Percentiles rank a stretch among this genome's conserved stretches.
Conservation (phyloP, 768 basidiomycete species). For the Hygrophoropsis aurantiaca region DNA sequence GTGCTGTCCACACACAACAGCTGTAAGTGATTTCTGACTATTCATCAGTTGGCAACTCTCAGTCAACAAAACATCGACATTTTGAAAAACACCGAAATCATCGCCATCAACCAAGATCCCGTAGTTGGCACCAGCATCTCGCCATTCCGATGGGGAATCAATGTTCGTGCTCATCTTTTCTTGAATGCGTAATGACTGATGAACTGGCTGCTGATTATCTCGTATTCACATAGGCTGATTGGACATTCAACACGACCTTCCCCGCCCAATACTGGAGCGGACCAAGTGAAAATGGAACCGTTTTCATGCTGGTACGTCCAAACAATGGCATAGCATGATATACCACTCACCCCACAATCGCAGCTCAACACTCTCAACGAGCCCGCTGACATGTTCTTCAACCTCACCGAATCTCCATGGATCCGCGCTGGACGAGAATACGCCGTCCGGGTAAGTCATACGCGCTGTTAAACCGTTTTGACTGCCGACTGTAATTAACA, state of each 20-base stretch:
- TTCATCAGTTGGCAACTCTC: constrained; percentile 47
- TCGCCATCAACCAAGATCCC: constrained; percentile 68
- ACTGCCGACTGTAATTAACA: background rate
- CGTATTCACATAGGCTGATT: constrained; percentile 38
- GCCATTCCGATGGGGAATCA: constrained; percentile 68
- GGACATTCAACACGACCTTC: constrained; percentile 38
- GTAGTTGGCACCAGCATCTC: constrained; percentile 61
- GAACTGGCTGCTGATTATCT: no score
- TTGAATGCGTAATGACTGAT: background rate
- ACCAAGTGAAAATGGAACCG: constrained; percentile 56
- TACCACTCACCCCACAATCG: background rate
- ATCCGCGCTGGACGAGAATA: constrained; percentile 65
- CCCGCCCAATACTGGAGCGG: constrained; percentile 74
- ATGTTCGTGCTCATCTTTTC: constrained; percentile 38
- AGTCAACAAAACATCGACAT: constrained; percentile 51
- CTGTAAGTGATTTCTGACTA: background rate
- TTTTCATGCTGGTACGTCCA: constrained; percentile 60
- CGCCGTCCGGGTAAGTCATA: constrained; percentile 49
- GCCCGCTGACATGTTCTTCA: constrained; percentile 58
- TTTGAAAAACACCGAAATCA: constrained; percentile 59
- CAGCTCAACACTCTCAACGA: constrained; percentile 59
- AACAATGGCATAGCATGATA: background rate
- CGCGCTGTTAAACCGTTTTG: background rate
- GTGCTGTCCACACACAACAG: constrained; percentile 12
- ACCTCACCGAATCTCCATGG: constrained; percentile 68